Evolutionary conservation across 2,329 filamentous ascomycete species (phyloP).

Genomic region (Pseudogymnoascus verrucosus): DNA sequence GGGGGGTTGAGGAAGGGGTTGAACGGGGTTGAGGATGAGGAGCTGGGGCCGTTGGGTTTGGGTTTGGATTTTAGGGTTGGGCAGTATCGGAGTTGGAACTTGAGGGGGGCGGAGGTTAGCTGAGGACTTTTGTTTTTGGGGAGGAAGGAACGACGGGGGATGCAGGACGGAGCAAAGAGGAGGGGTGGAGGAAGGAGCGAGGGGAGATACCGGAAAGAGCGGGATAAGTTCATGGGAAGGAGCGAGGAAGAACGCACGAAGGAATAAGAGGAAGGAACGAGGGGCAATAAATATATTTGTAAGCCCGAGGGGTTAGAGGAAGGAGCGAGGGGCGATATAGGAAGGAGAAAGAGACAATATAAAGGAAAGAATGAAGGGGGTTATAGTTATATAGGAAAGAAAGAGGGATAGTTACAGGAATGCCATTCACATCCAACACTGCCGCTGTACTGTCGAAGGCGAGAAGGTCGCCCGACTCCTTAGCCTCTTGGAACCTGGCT

Average conservation of each 20-base stretch:
- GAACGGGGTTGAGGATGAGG: constrained; percentile 32
- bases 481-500: not conserved
- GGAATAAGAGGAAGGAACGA: not conserved
- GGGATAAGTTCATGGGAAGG: not conserved
- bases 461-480: not conserved
- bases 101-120: not conserved
- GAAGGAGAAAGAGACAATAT: not conserved
- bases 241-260: not conserved
- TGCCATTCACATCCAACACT: not conserved
- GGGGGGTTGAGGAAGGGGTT: constrained; percentile 60
- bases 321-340: not conserved
- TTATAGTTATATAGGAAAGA: not conserved
- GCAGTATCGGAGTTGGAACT: constrained; percentile 70
- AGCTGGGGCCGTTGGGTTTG: constrained; percentile 28
- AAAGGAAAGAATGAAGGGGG: not conserved
- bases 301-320: not conserved
- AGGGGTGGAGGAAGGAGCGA: not conserved
- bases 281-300: no score
- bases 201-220: not conserved
- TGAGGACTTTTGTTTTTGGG: not conserved
- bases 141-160: not conserved
- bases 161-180: not conserved
- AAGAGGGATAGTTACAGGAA: not conserved
- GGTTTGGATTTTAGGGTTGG: constrained; percentile 62
- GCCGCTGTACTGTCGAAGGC: not conserved